phyloP scores from a whole-genome alignment of 2,329 filamentous ascomycete species.

The Ascochyta pisi region DNA sequence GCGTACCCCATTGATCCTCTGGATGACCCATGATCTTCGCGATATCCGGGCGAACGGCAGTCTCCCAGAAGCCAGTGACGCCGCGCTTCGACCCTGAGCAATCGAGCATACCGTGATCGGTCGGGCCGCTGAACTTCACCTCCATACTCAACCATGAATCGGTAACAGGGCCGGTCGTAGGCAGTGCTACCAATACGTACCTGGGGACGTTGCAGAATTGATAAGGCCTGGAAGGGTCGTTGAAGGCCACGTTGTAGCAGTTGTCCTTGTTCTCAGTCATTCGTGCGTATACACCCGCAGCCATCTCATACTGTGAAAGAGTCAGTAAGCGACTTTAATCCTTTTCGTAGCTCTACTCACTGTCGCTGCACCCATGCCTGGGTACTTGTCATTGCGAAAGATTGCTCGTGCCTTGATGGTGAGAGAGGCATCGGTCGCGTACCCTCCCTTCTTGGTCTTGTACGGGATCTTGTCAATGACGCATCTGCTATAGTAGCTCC shows the following conservation, averaged over 20 bases:
- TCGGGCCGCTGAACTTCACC: constrained; percentile 10
- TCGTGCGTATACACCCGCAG: constrained; percentile 3
- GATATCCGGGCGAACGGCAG: not conserved
- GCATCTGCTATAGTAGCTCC: not conserved
- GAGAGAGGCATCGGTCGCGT: constrained; percentile 5
- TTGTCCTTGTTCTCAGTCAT: constrained; percentile 7
- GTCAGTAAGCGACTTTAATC: not conserved
- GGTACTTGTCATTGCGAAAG: constrained; percentile 2
- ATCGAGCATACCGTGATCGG: not conserved
- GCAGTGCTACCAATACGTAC: constrained; percentile 8
- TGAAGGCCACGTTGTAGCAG: constrained; percentile 13
- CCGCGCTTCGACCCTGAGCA: not conserved
- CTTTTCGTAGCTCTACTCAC: not conserved
- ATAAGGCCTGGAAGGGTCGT: constrained; percentile 1
- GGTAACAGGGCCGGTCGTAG: not conserved
- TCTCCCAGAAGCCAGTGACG: constrained; percentile 5
- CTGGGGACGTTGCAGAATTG: constrained; percentile 15
- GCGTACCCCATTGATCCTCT: not conserved
- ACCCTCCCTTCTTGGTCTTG: not conserved
- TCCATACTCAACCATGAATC: constrained; percentile 9
- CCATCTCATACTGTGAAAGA: constrained; percentile 8
- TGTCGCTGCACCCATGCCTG: constrained; percentile 6
- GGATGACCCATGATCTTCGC: not conserved
- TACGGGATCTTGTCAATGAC: not conserved
- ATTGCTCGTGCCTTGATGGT: constrained; percentile 2